phyloP scores from a whole-genome alignment of 345 rosid species.

The Xanthoceras sorbifolium region DNA sequence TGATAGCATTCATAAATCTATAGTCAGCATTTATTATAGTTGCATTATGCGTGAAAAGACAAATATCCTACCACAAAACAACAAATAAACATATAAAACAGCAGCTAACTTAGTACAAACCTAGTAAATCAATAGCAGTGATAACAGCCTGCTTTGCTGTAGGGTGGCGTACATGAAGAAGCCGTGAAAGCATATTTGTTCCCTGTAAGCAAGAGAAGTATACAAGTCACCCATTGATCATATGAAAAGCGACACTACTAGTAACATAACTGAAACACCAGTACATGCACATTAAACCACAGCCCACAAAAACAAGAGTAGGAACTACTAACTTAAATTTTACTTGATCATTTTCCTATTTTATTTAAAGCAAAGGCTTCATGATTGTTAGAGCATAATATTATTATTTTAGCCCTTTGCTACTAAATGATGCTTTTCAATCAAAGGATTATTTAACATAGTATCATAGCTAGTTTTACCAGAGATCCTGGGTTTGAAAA shows the following conservation, averaged over 20 bases:
- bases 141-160: slow-evolving; percentile 98
- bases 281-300: not conserved
- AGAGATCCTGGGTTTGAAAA: too few species aligned
- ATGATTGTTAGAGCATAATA: not conserved
- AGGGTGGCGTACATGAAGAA: slow-evolving; percentile 90
- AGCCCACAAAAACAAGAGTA: not conserved
- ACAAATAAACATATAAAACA: not conserved
- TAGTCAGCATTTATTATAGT: not conserved
- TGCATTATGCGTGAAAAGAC: not conserved
- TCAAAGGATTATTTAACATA: not conserved
- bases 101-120: slow-evolving; percentile 37
- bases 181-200: slow-evolving; percentile 96
- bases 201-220: slow-evolving; percentile 61
- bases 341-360: not conserved
- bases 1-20: slow-evolving; percentile 4
- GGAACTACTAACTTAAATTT: too few species aligned
- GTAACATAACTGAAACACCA: slow-evolving; percentile 17
- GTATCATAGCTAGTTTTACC: not conserved
- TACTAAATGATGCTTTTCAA: not conserved
- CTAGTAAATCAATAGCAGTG: slow-evolving; percentile 94
- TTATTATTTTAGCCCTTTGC: not conserved
- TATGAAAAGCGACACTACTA: slow-evolving; percentile 11
- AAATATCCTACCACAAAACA: not conserved
- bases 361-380: not conserved
- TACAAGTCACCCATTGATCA: slow-evolving; percentile 20